Evolutionary conservation across 441 rosid species (phyloP).

Genomic region (Euphorbia schlechtendalii): DNA sequence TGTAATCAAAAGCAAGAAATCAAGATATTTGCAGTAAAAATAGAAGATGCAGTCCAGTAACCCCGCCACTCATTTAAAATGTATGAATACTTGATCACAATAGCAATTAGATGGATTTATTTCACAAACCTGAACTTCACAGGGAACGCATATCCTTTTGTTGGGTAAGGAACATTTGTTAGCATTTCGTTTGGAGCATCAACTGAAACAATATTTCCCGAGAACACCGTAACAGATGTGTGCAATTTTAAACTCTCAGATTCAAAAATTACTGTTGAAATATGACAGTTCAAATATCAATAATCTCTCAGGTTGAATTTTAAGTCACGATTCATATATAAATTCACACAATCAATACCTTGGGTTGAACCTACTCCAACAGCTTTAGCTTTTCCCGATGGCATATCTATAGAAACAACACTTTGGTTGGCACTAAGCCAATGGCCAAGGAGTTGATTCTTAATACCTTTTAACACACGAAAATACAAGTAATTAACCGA

Average conservation of each 20-base stretch:
- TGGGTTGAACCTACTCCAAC: conserved; percentile 64
- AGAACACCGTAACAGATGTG: conserved; percentile 59
- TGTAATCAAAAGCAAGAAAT: background rate
- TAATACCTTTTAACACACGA: conserved; percentile 36
- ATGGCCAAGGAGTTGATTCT: conserved; percentile 49
- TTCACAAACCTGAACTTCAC: conserved; percentile 70
- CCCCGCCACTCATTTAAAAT: background rate
- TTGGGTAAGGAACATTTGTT: conserved; percentile 72
- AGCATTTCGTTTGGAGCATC: conserved; percentile 73
- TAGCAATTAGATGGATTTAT: conserved; percentile 13
- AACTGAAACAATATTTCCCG: conserved; percentile 48
- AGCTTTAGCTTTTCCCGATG: conserved; percentile 71
- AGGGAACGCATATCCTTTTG: conserved; percentile 65
- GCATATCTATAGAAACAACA: conserved; percentile 43
- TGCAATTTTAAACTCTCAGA: conserved; percentile 52
- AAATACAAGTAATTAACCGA: background rate
- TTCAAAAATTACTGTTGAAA: conserved; percentile 61
- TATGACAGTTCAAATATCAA: conserved; percentile 15
- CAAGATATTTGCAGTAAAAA: background rate
- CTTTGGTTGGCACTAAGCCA: conserved; percentile 70
- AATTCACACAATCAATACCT: conserved; percentile 35
- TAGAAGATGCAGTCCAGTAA: background rate
- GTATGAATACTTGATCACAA: background rate
- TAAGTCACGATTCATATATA: conserved; percentile 10
- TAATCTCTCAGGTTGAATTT: conserved; percentile 2